Percentiles rank a stretch among this genome's conserved stretches.
Conservation (phyloP, 768 basidiomycete species). For the Pleurotus citrinopileatus region DNA sequence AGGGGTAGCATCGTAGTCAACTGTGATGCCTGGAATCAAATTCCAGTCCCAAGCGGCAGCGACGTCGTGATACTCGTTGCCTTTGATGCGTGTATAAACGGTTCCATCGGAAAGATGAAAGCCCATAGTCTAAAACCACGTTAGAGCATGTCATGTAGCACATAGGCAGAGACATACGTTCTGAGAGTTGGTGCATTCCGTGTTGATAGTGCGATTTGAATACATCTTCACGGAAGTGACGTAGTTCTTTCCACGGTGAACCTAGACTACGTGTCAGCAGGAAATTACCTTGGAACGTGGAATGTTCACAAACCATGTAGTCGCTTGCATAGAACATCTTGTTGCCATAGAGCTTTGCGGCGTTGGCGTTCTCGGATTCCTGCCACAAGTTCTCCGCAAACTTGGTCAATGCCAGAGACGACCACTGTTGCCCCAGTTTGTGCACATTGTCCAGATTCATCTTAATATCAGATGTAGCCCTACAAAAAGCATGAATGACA, state of each 20-base stretch:
- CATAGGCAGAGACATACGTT: constrained; percentile 37
- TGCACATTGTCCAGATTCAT: constrained; percentile 51
- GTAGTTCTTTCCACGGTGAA: constrained; percentile 60
- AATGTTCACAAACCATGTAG: constrained; percentile 50
- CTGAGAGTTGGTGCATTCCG: constrained; percentile 63
- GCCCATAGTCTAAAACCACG: constrained; percentile 45
- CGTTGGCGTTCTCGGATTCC: constrained; percentile 46
- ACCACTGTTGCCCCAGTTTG: constrained; percentile 51
- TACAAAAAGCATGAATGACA: constrained; percentile 17
- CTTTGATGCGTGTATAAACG: constrained; percentile 58
- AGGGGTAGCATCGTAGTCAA: constrained; percentile 55
- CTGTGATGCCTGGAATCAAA: constrained; percentile 69
- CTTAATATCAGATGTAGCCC: constrained; percentile 55
- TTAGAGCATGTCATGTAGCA: background rate
- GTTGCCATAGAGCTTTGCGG: constrained; percentile 51
- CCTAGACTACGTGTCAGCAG: constrained; percentile 29
- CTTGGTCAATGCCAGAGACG: constrained; percentile 34
- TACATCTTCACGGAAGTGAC: constrained; percentile 66
- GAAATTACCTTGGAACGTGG: background rate
- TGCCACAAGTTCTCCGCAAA: constrained; percentile 37
- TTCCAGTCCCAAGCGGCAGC: constrained; percentile 77
- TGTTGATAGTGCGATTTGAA: constrained; percentile 54
- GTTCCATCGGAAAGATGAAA: constrained; percentile 71
- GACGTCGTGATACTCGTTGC: constrained; percentile 73
- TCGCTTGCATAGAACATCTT: constrained; percentile 65